phyloP scores from a whole-genome alignment of 164 flowering plant genomes.

The Chimonanthus salicifolius region DNA sequence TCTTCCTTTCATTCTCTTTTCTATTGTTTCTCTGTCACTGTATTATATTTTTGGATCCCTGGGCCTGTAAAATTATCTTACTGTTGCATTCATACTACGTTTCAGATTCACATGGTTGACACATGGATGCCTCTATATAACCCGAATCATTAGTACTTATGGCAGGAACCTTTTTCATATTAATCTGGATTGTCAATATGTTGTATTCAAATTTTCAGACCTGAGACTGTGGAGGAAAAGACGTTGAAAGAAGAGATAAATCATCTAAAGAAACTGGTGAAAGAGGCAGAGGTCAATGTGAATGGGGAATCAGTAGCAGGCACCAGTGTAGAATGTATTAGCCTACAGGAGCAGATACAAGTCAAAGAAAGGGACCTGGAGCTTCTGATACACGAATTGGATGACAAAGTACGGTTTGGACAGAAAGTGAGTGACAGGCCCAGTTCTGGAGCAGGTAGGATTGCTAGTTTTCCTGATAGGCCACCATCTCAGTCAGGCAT shows the following conservation, averaged over 20 bases:
- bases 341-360: constrained; percentile 15
- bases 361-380: constrained; percentile 28
- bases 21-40: no score
- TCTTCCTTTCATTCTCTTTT: no score
- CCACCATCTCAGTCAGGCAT: constrained; percentile 65
- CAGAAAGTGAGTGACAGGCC: constrained; percentile 29
- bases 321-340: constrained; percentile 12
- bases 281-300: constrained; percentile 12
- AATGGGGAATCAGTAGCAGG: constrained; percentile 19
- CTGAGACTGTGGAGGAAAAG: constrained; percentile 32
- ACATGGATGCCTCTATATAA: no score
- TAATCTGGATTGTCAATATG: neutral
- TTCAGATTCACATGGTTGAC: no score
- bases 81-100: no score
- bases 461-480: constrained; percentile 28
- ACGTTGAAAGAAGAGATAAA: constrained; percentile 31
- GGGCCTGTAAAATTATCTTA: no score
- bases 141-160: neutral
- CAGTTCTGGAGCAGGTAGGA: constrained; percentile 32
- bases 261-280: constrained; percentile 24
- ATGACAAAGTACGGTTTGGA: constrained; percentile 50
- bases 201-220: constrained; percentile 23
- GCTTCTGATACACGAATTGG: constrained; percentile 39
- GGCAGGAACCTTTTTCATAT: neutral
- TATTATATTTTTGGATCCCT: no score